Percentiles rank a stretch among this genome's conserved stretches.
Conservation (phyloP, 768 basidiomycete species). For the Chalciporus sphaerocephalus region DNA sequence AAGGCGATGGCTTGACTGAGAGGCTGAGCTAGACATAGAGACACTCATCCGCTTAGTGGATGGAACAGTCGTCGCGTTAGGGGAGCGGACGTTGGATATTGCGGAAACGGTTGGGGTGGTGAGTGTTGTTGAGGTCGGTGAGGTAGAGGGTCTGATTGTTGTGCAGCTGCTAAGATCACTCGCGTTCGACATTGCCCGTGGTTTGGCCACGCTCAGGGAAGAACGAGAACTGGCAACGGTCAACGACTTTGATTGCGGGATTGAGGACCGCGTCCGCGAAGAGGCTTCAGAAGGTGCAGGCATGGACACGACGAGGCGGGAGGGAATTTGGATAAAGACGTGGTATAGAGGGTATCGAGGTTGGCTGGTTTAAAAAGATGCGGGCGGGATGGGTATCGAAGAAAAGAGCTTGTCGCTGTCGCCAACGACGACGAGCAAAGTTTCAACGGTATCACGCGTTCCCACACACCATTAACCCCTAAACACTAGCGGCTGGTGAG, state of each 20-base stretch:
- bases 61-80: slow-evolving; percentile 51
- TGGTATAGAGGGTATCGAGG: slow-evolving; percentile 16
- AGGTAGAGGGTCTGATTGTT: slow-evolving; percentile 39
- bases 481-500: too few species aligned
- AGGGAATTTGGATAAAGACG: not conserved
- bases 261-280: slow-evolving; percentile 36
- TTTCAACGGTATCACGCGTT: slow-evolving; percentile 7
- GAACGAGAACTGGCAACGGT: slow-evolving; percentile 32
- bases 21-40: slow-evolving; percentile 37
- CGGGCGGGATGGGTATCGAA: slow-evolving; percentile 10
- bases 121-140: slow-evolving; percentile 24
- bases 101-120: slow-evolving; percentile 25
- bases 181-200: slow-evolving; percentile 50
- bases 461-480: too few species aligned
- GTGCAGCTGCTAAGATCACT: slow-evolving; percentile 46
- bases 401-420: slow-evolving; percentile 14
- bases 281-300: slow-evolving; percentile 51
- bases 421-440: slow-evolving; percentile 17
- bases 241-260: slow-evolving; percentile 40
- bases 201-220: slow-evolving; percentile 44
- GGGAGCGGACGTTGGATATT: slow-evolving; percentile 34
- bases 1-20: slow-evolving; percentile 33
- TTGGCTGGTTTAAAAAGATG: not conserved
- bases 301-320: slow-evolving; percentile 15
- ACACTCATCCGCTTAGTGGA: slow-evolving; percentile 35